Base-by-base conservation (phyloP, 306 rosid genomes). In the Vigna hirtella region DNA sequence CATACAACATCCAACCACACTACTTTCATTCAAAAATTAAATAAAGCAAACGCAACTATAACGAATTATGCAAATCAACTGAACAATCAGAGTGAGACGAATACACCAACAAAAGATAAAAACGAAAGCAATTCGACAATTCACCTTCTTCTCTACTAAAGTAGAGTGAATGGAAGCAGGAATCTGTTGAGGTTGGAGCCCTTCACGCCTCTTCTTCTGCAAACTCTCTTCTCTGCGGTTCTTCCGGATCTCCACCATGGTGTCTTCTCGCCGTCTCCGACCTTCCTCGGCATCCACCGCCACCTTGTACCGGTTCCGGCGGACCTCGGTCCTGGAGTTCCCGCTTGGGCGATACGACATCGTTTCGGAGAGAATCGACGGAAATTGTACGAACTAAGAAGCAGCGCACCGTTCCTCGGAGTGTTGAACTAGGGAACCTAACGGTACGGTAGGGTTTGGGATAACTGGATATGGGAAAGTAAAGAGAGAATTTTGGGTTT, bases 231-330 rank as follows among this genome's bases (percentile, higher is more conserved):
- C 99, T 7, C 99, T 80, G 1, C 96, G 94, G 63, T 79, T 93
- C 94, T 91, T 96, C 18, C 99, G 91, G 93, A 96, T 96, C 99
- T 96, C 99, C 8, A 96, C 98, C 97, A 96, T 88, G 48, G 91
- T 88, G 82, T 96, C 99, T 83, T 96, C 99, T 17, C 98, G 89
- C 59, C 99, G 87, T 48, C 99, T 80, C 51, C 98, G 94, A 42
- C 99, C 99, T 83, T 96, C 98, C 83, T 96, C 98, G 24, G 99
- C 99, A 51, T 96, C 99, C 43, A 96, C 98, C 30, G 98, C 98
- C 67, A 96, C 98, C 90, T 96, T 96, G 89, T 96, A 96, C 18
- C 97, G 91, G 81, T 90, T 91, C 59, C 98, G 96, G 67, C 99
- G 98, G 84, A 84, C 94, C 83, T 96, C 99, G 56, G 91, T 89